phyloP scores from a whole-genome alignment of 164 flowering plant genomes.

The grape (Vitis vinifera) region DNA sequence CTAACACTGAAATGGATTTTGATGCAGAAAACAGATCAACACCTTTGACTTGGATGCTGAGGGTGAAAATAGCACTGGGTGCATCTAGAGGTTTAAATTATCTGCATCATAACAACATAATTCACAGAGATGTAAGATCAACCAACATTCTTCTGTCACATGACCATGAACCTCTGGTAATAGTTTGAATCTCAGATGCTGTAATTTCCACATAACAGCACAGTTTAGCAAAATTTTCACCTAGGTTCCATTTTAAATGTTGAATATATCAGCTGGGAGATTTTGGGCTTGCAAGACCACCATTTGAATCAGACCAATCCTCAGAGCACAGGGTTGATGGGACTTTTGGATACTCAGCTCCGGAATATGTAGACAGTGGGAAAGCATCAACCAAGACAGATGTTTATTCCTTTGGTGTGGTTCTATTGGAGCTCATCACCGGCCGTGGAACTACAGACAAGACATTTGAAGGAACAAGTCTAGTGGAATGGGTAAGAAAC shows the following conservation, averaged over 20 bases:
- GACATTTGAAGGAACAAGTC: constrained; percentile 13
- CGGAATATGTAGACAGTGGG: constrained; percentile 20
- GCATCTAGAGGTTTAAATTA: constrained; percentile 59
- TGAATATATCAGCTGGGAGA: constrained; percentile 8
- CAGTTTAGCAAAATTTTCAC: too few relatives aligned
- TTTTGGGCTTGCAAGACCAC: constrained; percentile 5
- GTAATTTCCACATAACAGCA: too few relatives aligned
- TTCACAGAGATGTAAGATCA: constrained; percentile 75
- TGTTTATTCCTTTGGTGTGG: constrained; percentile 27
- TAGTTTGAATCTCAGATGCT: background rate
- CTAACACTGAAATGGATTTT: background rate
- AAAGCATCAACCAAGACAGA: constrained; percentile 19
- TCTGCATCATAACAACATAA: constrained; percentile 57
- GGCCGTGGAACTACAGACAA: constrained; percentile 16
- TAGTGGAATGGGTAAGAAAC: constrained; percentile 24
- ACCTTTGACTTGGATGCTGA: constrained; percentile 53
- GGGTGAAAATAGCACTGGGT: constrained; percentile 63
- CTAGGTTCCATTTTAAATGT: too few relatives aligned
- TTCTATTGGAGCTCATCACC: constrained; percentile 24
- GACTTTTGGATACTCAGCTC: constrained; percentile 18
- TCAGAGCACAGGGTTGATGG: constrained; percentile 6
- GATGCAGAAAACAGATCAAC: constrained; percentile 32
- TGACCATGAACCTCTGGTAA: constrained; percentile 64
- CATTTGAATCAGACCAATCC: constrained; percentile 5
- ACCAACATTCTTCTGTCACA: constrained; percentile 71